These are phyloP conservation scores for Alternaria alternata DNA, from an alignment of 2,329 filamentous ascomycete species.

Conservation along the genomic window DNA sequence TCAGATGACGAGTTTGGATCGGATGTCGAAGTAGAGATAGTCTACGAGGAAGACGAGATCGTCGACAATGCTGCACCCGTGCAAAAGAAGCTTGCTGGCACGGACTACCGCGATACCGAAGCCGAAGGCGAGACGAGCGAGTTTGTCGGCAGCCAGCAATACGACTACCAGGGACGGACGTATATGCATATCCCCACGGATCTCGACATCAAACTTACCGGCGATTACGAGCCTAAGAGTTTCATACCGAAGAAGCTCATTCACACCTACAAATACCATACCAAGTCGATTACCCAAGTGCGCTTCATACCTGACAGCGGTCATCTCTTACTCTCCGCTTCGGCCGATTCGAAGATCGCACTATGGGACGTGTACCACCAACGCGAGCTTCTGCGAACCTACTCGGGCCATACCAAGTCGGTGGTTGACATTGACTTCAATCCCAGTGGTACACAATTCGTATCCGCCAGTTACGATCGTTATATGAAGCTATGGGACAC, in stretches of 20 bases:
- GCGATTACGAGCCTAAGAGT: conserved; percentile 82
- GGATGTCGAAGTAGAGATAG: conserved; percentile 76
- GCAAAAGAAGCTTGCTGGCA: conserved; percentile 64
- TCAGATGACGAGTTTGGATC: conserved; percentile 69
- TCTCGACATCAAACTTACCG: conserved; percentile 65
- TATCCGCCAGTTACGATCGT: conserved; percentile 91
- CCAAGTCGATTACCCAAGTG: conserved; percentile 84
- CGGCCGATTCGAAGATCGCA: conserved; percentile 89
- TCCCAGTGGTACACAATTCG: conserved; percentile 79
- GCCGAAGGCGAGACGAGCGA: conserved; percentile 74
- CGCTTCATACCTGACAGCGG: conserved; percentile 90
- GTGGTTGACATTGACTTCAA: conserved; percentile 92
- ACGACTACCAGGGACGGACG: conserved; percentile 93
- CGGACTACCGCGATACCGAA: conserved; percentile 58
- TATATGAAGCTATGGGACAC: conserved; percentile 99
- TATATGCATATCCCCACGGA: conserved; percentile 95
- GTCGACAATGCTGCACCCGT: conserved; percentile 67
- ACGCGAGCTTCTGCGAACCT: conserved; percentile 88
- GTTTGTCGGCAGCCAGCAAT: conserved; percentile 83
- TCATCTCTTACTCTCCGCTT: conserved; percentile 87
- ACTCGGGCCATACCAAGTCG: conserved; percentile 86
- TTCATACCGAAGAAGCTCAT: conserved; percentile 94
- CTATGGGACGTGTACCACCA: conserved; percentile 95
- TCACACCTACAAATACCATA: conserved; percentile 85
- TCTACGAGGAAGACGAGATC: conserved; percentile 77